Conservation (phyloP, 306 rosid genomes). For the Luffa acutangula region DNA sequence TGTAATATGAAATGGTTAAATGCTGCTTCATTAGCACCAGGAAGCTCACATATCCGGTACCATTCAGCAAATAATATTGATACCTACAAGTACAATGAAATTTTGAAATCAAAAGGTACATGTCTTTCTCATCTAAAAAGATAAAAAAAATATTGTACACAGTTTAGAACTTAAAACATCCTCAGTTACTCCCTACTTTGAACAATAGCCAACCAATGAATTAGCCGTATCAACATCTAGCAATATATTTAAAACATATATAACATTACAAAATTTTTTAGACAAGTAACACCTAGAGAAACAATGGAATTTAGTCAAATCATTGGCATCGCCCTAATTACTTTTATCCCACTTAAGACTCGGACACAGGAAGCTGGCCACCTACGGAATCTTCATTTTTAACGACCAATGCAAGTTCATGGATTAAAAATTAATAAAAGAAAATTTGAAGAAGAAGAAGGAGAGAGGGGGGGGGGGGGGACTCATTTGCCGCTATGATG, state of each 20-base stretch:
- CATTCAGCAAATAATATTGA: constrained; percentile 65
- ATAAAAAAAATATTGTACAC: background rate
- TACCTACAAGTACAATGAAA: constrained; percentile 38
- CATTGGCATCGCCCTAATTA: no score
- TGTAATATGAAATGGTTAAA: constrained; percentile 55
- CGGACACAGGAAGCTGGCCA: no score
- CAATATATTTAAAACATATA: background rate
- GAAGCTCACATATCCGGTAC: constrained; percentile 81
- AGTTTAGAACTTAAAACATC: background rate
- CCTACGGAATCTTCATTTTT: no score
- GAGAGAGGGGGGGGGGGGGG: no score
- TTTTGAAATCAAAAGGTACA: background rate
- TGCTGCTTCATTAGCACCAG: constrained; percentile 62
- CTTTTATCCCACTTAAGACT: no score
- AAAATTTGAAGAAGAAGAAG: no score
- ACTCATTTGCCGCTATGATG: no score
- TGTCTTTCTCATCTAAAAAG: background rate
- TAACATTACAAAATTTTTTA: no score
- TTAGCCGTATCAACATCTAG: background rate
- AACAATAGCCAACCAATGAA: background rate
- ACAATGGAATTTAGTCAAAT: no score
- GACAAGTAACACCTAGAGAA: no score
- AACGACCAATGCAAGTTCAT: no score
- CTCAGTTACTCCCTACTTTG: background rate
- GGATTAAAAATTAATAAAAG: no score